Evolutionary conservation across 2,329 filamentous ascomycete genomes (phyloP).

Genomic region (Pseudogymnoascus sp.): DNA sequence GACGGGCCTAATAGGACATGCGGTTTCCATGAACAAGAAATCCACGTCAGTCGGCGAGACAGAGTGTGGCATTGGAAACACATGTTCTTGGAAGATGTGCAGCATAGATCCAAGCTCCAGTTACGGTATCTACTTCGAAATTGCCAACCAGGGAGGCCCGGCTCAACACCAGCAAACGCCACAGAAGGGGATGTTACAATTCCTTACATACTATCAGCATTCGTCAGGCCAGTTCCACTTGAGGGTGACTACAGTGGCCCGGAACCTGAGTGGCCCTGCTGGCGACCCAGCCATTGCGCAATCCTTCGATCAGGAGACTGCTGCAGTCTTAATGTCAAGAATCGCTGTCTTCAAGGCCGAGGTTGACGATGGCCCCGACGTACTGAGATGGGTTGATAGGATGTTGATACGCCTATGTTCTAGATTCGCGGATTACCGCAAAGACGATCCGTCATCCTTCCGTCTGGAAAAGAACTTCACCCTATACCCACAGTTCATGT

Average conservation of each 20-base stretch:
- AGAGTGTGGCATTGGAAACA: constrained; percentile 96
- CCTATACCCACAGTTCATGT: constrained; percentile 98
- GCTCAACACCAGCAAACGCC: constrained; percentile 76
- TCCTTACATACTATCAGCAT: constrained; percentile 97
- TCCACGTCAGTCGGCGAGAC: constrained; percentile 95
- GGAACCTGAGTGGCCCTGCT: constrained; percentile 84
- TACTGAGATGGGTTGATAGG: constrained; percentile 93
- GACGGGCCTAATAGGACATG: constrained; percentile 92
- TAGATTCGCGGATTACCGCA: constrained; percentile 93
- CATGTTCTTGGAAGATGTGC: constrained; percentile 99
- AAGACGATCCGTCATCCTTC: constrained; percentile 97
- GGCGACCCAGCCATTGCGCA: constrained; percentile 93
- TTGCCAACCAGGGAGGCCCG: constrained; percentile 85
- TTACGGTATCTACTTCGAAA: constrained; percentile 96
- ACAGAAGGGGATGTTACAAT: constrained; percentile 94
- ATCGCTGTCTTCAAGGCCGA: constrained; percentile 99
- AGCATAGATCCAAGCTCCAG: constrained; percentile 90
- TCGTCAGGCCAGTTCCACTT: constrained; percentile 94
- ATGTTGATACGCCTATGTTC: constrained; percentile 98
- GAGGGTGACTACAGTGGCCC: constrained; percentile 85
- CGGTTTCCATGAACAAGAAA: constrained; percentile 95
- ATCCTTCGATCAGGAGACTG: constrained; percentile 96
- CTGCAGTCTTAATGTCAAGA: constrained; percentile 95
- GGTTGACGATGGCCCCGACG: constrained; percentile 96
- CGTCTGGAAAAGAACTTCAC: constrained; percentile 98